Percentiles rank a stretch among this genome's conserved stretches.
These are phyloP conservation scores for Taiozyma onychis DNA, from an alignment of 1,139 yeast species.

Conservation along the genomic window DNA sequence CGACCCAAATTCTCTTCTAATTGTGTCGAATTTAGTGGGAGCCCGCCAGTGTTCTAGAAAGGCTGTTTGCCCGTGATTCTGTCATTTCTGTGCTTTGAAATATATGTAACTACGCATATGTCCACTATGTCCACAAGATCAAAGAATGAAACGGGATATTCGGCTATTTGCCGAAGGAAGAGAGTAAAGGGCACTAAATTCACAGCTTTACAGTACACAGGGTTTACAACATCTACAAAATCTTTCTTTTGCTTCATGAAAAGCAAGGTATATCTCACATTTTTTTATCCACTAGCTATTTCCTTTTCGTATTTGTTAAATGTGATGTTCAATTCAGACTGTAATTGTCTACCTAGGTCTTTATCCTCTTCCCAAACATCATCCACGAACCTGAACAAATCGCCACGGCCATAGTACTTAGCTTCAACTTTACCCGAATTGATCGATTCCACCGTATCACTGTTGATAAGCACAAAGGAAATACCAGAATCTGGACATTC, in stretches of 20 bases:
- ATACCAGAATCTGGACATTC: conserved; percentile 49
- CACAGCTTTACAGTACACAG: no score
- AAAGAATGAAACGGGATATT: no score
- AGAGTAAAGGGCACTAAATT: no score
- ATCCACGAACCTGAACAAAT: conserved; percentile 29
- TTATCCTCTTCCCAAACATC: conserved; percentile 35
- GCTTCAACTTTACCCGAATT: conserved; percentile 32
- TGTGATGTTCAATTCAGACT: conserved; percentile 6
- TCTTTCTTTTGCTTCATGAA: not conserved
- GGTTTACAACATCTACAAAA: no score
- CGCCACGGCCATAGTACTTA: conserved; percentile 37
- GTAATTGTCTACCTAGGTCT: conserved; percentile 8
- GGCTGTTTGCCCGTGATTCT: not conserved
- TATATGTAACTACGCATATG: no score
- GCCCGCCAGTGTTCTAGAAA: not conserved
- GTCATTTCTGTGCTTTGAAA: not conserved
- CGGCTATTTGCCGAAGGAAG: no score
- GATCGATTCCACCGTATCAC: conserved; percentile 32
- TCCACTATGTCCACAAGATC: no score
- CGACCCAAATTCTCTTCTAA: no score
- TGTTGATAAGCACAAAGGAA: conserved; percentile 37
- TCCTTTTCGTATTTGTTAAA: conserved; percentile 1
- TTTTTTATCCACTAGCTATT: not conserved
- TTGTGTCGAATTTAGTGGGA: no score
- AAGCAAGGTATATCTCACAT: no score